Conservation (phyloP, 2,329 filamentous ascomycete species). For the Trichoderma asperellum region DNA sequence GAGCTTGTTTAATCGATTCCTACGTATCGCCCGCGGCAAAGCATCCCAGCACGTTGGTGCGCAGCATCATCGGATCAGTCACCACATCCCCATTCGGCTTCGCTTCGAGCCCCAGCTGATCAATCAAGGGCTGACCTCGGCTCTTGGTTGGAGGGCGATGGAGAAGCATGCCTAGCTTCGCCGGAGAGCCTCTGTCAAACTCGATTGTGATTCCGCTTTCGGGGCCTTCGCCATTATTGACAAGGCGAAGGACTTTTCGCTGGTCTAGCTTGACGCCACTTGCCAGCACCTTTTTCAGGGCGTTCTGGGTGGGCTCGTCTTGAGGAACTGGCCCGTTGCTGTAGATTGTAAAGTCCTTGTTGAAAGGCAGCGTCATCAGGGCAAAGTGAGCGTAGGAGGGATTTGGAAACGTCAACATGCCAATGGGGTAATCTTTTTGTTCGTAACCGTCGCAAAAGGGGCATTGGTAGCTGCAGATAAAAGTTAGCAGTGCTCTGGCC, state of each 20-base stretch:
- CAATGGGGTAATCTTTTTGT: conserved; percentile 52
- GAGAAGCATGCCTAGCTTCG: conserved; percentile 47
- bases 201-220: conserved; percentile 41
- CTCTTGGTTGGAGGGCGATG: conserved; percentile 43
- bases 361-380: conserved; percentile 50
- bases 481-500: not conserved
- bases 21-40: conserved; percentile 58
- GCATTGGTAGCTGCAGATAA: conserved; percentile 52
- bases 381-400: conserved; percentile 43
- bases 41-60: conserved; percentile 55
- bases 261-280: conserved; percentile 46
- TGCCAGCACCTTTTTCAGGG: conserved; percentile 35
- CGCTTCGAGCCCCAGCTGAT: conserved; percentile 47
- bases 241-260: conserved; percentile 41
- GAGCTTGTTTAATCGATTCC: conserved; percentile 27
- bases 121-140: conserved; percentile 48
- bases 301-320: conserved; percentile 12
- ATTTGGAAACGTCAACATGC: conserved; percentile 50
- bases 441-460: conserved; percentile 65
- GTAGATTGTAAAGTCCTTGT: conserved; percentile 53
- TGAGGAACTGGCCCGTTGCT: conserved; percentile 46
- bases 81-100: conserved; percentile 50
- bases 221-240: conserved; percentile 22
- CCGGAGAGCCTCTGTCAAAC: conserved; percentile 45
- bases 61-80: conserved; percentile 49